Evolutionary conservation across 139 green algal genomes (phyloP), one percentile per base, ranked within the genome.

Genomic region (Closterium sp.): DNA sequence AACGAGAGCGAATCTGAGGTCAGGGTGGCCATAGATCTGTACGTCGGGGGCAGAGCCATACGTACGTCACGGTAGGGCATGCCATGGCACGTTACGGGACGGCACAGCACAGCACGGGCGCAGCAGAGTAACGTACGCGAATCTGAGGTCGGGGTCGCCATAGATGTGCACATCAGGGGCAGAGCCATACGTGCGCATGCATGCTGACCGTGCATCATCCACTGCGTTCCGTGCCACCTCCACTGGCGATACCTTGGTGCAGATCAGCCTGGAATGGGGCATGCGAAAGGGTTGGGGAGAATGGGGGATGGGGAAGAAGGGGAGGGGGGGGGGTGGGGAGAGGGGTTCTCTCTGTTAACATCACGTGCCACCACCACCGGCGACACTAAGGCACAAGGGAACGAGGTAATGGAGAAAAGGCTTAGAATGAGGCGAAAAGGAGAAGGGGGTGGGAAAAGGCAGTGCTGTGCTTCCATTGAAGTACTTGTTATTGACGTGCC

Each of bases 151-250:
- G 27, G 96, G 96, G 91, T 98, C 97, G 13, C 98, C 98, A 89
- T 98, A 99, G 29, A 99, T 96, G 2, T 94, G 86, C 30, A 95
- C 94, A n/a, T 98, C 97, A 0, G 97, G 97, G 2, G 97, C 96
- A 9, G 90, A 93, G 27, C 97, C 97, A 91, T 98, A 98, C 94
- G 99, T 95, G 22, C 97, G 96, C 93, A 98, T 95, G 96, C 98
- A 99, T 45, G 99, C 98, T 89, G 91, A 91, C 17, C 98, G 95
- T 19, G 98, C 98, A 90, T 99, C 98, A 30, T 97, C 96, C 50
- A 99, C 98, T 34, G 98, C 97, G 88, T 99, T 97, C 88, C 97
- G 70, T 0, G 95, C 97, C 6, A 99, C 94, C 31, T 84, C 89
- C 73, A 95, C 31, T 19, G 95, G 94, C 4, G 31, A 92, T 32